Percentiles rank a stretch among this genome's conserved stretches.
Conservation (phyloP, 306 rosid species). For the Quercus suber region DNA sequence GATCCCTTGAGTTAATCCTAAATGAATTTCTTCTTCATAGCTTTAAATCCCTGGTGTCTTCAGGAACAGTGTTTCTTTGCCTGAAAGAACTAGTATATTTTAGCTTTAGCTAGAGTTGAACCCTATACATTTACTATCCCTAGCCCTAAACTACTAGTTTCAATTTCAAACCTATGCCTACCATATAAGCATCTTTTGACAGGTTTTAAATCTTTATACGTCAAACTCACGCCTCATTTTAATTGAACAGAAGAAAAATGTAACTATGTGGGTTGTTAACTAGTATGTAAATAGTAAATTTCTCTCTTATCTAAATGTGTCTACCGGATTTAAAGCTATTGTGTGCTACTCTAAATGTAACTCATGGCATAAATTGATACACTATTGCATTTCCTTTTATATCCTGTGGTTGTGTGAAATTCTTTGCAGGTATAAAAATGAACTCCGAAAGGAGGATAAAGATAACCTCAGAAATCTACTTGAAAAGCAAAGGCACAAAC, state of each 20-base stretch:
- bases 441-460: constrained; percentile 72
- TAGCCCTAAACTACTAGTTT: not conserved
- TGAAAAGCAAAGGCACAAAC: constrained; percentile 66
- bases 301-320: not conserved
- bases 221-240: not conserved
- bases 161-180: not conserved
- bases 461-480: constrained; percentile 62
- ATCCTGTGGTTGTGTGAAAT: constrained; percentile 1
- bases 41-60: too few relatives aligned
- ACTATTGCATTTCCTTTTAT: constrained; percentile 3
- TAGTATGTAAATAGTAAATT: not conserved
- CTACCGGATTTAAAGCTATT: not conserved
- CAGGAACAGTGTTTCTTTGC: too few relatives aligned
- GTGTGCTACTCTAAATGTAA: not conserved
- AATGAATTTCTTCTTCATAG: too few relatives aligned
- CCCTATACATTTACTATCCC: not conserved
- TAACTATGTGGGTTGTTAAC: not conserved
- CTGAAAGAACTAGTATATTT: not conserved
- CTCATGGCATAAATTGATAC: constrained; percentile 1
- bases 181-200: not conserved
- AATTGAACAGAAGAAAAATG: not conserved
- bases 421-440: constrained; percentile 83
- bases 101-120: not conserved
- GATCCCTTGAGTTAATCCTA: too few relatives aligned
- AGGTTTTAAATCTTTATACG: not conserved